Conservation (phyloP, 305 asterid genomes). For the Solanum hybrid region DNA sequence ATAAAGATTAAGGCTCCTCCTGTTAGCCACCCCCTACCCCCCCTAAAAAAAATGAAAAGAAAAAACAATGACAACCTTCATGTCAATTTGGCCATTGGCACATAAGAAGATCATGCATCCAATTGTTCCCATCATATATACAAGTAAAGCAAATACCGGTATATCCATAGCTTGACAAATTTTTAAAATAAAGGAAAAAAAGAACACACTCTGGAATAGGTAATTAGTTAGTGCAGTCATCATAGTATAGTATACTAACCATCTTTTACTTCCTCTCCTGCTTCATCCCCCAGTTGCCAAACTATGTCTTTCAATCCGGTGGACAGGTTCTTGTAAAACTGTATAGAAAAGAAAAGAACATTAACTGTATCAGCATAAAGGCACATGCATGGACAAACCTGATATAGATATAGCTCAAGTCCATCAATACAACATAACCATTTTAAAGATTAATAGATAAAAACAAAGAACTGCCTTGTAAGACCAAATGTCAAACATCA, state of each 20-base stretch:
- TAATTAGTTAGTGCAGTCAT: neutral
- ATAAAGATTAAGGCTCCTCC: neutral
- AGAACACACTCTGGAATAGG: neutral
- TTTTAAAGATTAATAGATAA: neutral
- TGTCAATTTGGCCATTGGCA: neutral
- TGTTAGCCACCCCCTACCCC: neutral
- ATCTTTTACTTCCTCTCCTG: constrained; percentile 28
- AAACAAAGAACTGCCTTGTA: neutral
- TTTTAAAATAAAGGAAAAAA: neutral
- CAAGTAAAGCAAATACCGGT: neutral
- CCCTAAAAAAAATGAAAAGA: neutral
- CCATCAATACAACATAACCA: neutral
- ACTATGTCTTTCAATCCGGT: constrained; percentile 92
- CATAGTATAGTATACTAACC: constrained; percentile 20
- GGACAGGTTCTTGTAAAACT: constrained; percentile 80
- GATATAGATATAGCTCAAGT: neutral
- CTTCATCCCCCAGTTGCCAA: constrained; percentile 63
- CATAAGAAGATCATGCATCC: neutral
- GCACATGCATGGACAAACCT: neutral
- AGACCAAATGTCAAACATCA: neutral
- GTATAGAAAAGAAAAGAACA: constrained; percentile 11
- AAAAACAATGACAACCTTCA: neutral
- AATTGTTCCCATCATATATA: neutral
- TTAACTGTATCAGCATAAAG: neutral
- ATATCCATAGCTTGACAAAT: neutral